A percentile compares a stretch with the other conserved stretches of the same genome.
Conservation (phyloP, 495 filamentous ascomycete species). For the Lepraria neglecta region DNA sequence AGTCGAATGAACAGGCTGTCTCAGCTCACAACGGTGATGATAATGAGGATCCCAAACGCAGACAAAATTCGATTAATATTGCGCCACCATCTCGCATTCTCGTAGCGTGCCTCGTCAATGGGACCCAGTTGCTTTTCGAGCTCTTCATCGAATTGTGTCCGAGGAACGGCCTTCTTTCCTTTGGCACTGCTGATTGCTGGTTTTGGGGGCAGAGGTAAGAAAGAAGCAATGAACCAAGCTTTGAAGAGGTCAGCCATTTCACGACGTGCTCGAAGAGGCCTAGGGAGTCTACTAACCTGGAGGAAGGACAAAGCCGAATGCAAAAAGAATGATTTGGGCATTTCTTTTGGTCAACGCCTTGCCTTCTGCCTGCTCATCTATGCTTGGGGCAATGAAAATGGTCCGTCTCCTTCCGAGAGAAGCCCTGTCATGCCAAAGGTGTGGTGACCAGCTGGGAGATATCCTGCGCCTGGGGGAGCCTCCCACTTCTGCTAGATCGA, state of each 20-base stretch:
- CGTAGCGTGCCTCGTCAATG: slow-evolving; percentile 58
- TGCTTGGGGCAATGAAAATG: slow-evolving; percentile 62
- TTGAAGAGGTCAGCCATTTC: slow-evolving; percentile 2
- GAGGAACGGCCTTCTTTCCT: slow-evolving; percentile 25
- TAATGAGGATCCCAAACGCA: slow-evolving; percentile 66
- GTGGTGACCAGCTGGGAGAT: slow-evolving; percentile 58
- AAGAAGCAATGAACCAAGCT: slow-evolving; percentile 82
- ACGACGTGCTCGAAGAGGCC: slow-evolving; percentile 8
- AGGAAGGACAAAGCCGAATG: slow-evolving; percentile 79
- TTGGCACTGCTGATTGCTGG: slow-evolving; percentile 38
- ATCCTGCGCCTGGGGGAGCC: slow-evolving; percentile 17
- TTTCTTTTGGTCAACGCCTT: slow-evolving; percentile 61
- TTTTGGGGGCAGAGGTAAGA: slow-evolving; percentile 67
- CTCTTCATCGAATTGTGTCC: slow-evolving; percentile 37
- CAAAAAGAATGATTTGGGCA: slow-evolving; percentile 80
- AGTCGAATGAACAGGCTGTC: not conserved
- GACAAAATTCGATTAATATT: slow-evolving; percentile 85
- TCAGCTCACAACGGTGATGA: slow-evolving; percentile 63
- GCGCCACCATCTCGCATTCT: slow-evolving; percentile 90
- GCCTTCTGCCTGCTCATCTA: slow-evolving; percentile 56
- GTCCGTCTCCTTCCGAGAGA: slow-evolving; percentile 42
- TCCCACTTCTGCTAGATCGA: slow-evolving; percentile 17
- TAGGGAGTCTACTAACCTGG: slow-evolving; percentile 49
- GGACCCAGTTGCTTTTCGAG: slow-evolving; percentile 40
- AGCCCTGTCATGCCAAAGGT: slow-evolving; percentile 59